Percentiles rank a stretch among this genome's conserved stretches.
Evolutionary conservation across 495 filamentous ascomycete species (phyloP).

Genomic region (Lasiosphaeria ovina): DNA sequence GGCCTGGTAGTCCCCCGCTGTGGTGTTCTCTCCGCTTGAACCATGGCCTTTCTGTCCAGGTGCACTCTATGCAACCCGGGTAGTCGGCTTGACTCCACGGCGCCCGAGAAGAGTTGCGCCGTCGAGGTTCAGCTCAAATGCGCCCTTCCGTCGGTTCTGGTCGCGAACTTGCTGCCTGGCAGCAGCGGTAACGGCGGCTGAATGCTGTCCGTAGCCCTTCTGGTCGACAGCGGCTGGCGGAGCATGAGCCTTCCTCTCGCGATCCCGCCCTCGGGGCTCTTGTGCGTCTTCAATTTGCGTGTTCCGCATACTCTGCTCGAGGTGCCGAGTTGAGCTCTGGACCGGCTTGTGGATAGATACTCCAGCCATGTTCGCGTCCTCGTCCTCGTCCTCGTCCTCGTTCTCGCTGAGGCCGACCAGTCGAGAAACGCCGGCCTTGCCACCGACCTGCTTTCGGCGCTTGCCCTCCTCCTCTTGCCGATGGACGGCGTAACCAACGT

Average conservation of each 20-base stretch:
- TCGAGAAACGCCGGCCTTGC: conserved; percentile 46
- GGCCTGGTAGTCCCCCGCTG: not conserved
- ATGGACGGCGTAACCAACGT: conserved; percentile 95
- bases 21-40: not conserved
- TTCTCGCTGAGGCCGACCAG: conserved; percentile 70
- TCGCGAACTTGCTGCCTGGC: conserved; percentile 70
- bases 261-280: conserved; percentile 45
- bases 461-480: conserved; percentile 95
- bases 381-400: conserved; percentile 59
- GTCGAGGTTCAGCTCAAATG: conserved; percentile 89
- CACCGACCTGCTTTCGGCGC: conserved; percentile 75
- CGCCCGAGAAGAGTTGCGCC: conserved; percentile 84
- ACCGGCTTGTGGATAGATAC: conserved; percentile 43
- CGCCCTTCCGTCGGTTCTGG: conserved; percentile 58
- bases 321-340: conserved; percentile 72
- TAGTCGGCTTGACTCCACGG: conserved; percentile 56
- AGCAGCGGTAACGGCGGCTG: conserved; percentile 70
- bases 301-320: conserved; percentile 82
- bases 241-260: conserved; percentile 37
- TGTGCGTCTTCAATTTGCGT: conserved; percentile 67
- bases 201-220: conserved; percentile 80
- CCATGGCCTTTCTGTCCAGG: not conserved
- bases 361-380: conserved; percentile 41
- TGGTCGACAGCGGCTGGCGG: conserved; percentile 45
- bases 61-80: conserved; percentile 37